These are phyloP conservation scores for Ophiocordyceps camponoti-saundersi DNA, from an alignment of 2,329 filamentous ascomycete species.

Conservation along the genomic window DNA sequence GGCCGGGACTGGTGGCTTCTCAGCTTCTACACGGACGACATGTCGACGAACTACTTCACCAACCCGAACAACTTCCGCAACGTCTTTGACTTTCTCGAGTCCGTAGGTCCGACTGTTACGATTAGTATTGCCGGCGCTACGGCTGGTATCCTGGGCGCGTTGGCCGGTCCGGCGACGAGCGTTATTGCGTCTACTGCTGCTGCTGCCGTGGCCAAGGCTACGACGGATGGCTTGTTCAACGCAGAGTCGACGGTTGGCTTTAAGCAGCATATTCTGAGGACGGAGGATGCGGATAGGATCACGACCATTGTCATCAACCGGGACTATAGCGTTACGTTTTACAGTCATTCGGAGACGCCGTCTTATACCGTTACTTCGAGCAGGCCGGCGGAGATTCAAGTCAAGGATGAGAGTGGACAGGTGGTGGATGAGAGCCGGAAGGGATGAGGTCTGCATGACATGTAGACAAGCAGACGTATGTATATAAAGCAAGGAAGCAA, in stretches of 20 bases:
- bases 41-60: slow-evolving; percentile 3
- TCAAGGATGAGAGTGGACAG: not conserved
- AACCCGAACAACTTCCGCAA: slow-evolving; percentile 2
- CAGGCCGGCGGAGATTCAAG: not conserved
- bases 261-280: slow-evolving; percentile 5
- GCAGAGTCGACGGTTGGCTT: slow-evolving; percentile 2
- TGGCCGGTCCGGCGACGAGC: not conserved
- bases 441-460: too few species aligned
- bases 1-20: slow-evolving; percentile 6
- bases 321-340: slow-evolving; percentile 3
- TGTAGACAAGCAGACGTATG: too few species aligned
- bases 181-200: not conserved
- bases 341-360: not conserved
- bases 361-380: not conserved
- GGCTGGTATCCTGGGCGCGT: not conserved
- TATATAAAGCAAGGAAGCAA: too few species aligned
- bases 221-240: slow-evolving; percentile 2
- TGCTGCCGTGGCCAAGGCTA: not conserved
- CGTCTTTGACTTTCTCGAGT: not conserved
- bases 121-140: not conserved
- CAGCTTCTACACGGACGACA: slow-evolving; percentile 4
- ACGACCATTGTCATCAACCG: slow-evolving; percentile 5
- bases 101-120: not conserved
- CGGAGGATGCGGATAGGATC: slow-evolving; percentile 2
- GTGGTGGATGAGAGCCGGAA: not conserved